Percentiles rank a stretch among this genome's conserved stretches.
phyloP scores from a whole-genome alignment of 257 asterid species.

The Fraxinus excelsior region DNA sequence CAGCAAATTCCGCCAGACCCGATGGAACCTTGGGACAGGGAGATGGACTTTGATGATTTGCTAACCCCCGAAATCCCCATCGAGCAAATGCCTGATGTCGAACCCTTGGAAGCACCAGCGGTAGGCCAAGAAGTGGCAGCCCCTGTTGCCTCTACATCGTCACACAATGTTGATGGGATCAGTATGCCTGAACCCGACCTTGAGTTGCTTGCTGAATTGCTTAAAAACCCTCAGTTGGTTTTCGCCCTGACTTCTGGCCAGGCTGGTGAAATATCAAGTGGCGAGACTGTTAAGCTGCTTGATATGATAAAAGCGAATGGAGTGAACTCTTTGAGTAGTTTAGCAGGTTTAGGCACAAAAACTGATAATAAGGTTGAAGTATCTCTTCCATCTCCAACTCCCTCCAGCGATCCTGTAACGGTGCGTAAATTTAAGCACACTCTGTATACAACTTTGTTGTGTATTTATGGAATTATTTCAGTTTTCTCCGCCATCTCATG shows the following conservation, averaged over 20 bases:
- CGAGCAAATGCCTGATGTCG: constrained; percentile 79
- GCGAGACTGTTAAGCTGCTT: constrained; percentile 73
- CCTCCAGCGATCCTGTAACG: constrained; percentile 83
- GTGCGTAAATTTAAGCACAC: constrained; percentile 86
- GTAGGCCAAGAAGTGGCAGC: constrained; percentile 30
- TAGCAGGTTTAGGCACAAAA: constrained; percentile 46
- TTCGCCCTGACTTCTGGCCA: constrained; percentile 88
- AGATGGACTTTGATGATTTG: constrained; percentile 92
- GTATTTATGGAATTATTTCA: constrained; percentile 7
- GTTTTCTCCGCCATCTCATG: constrained; percentile 7
- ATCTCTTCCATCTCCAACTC: constrained; percentile 98
- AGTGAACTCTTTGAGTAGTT: constrained; percentile 39
- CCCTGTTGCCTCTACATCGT: constrained; percentile 43
- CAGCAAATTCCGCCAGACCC: constrained; percentile 82
- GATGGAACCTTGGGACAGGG: constrained; percentile 95
- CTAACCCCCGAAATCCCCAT: constrained; percentile 73
- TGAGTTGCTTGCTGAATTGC: constrained; percentile 80
- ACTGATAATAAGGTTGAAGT: constrained; percentile 68
- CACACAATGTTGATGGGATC: constrained; percentile 30
- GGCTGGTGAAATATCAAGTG: constrained; percentile 63
- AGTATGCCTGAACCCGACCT: constrained; percentile 71
- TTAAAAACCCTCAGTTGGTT: constrained; percentile 86
- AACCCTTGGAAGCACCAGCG: constrained; percentile 43
- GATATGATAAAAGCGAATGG: constrained; percentile 79
- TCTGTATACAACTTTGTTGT: constrained; percentile 46